A percentile compares a stretch with the other conserved stretches of the same genome.
phyloP scores from a whole-genome alignment of 441 rosid genomes.

The Euphorbia celastroides region DNA sequence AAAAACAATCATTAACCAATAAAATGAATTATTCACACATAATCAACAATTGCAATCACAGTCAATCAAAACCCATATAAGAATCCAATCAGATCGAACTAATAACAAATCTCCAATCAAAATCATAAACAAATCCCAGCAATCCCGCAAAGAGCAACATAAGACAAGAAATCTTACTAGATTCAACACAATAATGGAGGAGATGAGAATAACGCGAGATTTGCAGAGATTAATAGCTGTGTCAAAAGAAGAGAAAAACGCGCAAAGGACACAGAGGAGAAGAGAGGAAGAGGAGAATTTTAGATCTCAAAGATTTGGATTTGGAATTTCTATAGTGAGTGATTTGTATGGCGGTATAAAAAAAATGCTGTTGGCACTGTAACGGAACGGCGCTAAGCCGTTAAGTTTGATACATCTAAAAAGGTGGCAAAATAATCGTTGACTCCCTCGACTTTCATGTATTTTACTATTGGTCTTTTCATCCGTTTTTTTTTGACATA shows the following conservation, averaged over 20 bases:
- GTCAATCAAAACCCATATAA: background rate
- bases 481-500: no score
- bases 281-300: background rate
- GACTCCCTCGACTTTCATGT: no score
- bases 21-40: background rate
- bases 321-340: background rate
- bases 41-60: background rate
- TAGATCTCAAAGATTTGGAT: conserved; percentile 15
- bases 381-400: background rate
- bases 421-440: background rate
- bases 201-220: background rate
- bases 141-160: background rate
- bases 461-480: no score
- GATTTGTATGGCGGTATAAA: background rate
- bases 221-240: background rate
- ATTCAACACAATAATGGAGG: background rate
- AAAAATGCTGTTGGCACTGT: background rate
- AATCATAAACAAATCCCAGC: background rate
- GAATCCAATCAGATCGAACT: conserved; percentile 15
- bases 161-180: conserved; percentile 9
- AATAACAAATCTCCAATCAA: no score
- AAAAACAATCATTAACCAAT: background rate
- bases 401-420: background rate
- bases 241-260: background rate
- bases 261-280: conserved; percentile 6